These are phyloP conservation scores for Boletus semigastroideus DNA, from an alignment of 1,284 basidiomycete species.

Conservation along the genomic window DNA sequence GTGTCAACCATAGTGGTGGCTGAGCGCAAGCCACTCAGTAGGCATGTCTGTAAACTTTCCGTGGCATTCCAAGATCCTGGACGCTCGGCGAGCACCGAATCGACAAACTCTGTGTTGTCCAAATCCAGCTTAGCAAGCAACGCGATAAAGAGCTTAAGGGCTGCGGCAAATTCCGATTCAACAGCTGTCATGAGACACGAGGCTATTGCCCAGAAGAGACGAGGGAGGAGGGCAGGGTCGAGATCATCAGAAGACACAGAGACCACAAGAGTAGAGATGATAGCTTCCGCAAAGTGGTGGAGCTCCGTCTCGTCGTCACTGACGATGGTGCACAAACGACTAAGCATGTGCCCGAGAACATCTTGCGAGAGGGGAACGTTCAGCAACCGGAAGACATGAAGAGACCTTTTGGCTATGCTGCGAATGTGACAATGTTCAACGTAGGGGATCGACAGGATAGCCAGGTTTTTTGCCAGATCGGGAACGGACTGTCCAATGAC, in stretches of 20 bases:
- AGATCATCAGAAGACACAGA: conserved; percentile 61
- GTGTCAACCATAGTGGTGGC: conserved; percentile 68
- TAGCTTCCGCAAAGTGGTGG: conserved; percentile 82
- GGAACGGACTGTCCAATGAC: conserved; percentile 72
- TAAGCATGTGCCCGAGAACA: conserved; percentile 80
- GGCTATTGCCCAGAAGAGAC: conserved; percentile 85
- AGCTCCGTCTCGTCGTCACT: conserved; percentile 70
- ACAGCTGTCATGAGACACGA: conserved; percentile 84
- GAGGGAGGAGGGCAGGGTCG: conserved; percentile 67
- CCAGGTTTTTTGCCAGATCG: conserved; percentile 74
- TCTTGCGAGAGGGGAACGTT: conserved; percentile 69
- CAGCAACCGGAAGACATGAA: conserved; percentile 90
- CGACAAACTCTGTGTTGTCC: conserved; percentile 61
- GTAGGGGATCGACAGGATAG: conserved; percentile 80
- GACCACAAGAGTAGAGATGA: conserved; percentile 75
- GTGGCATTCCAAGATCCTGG: conserved; percentile 76
- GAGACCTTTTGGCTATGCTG: conserved; percentile 83
- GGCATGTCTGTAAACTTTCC: conserved; percentile 68
- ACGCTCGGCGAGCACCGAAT: conserved; percentile 64
- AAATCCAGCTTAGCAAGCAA: conserved; percentile 77
- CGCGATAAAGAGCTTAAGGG: conserved; percentile 65
- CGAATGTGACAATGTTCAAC: conserved; percentile 87
- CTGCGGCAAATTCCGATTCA: conserved; percentile 78
- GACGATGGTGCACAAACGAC: conserved; percentile 83
- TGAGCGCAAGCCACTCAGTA: conserved; percentile 83